phyloP scores from a whole-genome alignment of 257 asterid genomes.

The Solanum clarkiae region DNA sequence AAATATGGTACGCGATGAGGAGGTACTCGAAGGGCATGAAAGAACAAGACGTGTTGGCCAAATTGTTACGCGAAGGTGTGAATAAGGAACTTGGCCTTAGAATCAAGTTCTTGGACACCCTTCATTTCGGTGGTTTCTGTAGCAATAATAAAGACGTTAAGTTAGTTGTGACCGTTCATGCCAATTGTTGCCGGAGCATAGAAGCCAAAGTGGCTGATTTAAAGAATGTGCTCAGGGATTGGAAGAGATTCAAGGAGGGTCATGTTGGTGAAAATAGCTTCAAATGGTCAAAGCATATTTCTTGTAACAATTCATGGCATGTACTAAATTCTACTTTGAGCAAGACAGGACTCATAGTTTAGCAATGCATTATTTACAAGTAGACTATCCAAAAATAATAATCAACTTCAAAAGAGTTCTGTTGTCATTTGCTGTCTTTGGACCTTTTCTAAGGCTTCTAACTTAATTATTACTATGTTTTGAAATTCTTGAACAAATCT shows the following conservation, averaged over 20 bases:
- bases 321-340: neutral
- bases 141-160: conserved; percentile 13
- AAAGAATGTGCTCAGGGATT: conserved; percentile 36
- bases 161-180: conserved; percentile 42
- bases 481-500: neutral
- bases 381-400: neutral
- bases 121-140: conserved; percentile 56
- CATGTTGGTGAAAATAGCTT: neutral
- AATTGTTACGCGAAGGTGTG: conserved; percentile 6
- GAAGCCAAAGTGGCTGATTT: conserved; percentile 49
- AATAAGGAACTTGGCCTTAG: conserved; percentile 5
- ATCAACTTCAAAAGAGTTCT: neutral
- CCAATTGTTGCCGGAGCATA: conserved; percentile 58
- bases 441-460: neutral
- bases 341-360: neutral
- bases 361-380: neutral
- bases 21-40: conserved; percentile 27
- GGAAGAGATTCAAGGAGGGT: conserved; percentile 30
- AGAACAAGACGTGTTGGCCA: conserved; percentile 55
- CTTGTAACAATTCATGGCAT: conserved; percentile 14
- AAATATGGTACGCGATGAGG: conserved; percentile 38
- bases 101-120: conserved; percentile 26
- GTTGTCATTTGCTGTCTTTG: neutral
- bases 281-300: conserved; percentile 5
- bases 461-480: neutral